Conservation (phyloP, 2,329 filamentous ascomycete species). For the Trichoderma sp. region DNA sequence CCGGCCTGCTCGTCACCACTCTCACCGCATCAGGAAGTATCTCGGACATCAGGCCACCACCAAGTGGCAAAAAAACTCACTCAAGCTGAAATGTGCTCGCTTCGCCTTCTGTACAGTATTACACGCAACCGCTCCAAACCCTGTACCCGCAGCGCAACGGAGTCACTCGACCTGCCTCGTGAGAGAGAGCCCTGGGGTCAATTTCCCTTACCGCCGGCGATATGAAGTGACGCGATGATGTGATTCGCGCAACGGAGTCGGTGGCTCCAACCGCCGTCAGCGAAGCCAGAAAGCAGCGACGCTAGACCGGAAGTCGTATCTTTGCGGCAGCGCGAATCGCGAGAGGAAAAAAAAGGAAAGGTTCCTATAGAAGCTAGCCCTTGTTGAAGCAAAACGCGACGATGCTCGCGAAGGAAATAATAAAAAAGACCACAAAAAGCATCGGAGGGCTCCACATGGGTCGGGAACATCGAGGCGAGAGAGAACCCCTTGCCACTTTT, state of each 20-base stretch:
- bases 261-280: constrained; percentile 15
- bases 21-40: background rate
- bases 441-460: background rate
- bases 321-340: constrained; percentile 20
- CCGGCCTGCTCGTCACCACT: background rate
- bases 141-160: background rate
- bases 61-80: background rate
- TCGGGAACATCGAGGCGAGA: background rate
- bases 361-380: no score
- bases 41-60: background rate
- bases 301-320: constrained; percentile 7
- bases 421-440: background rate
- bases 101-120: background rate
- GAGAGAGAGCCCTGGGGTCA: no score
- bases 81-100: background rate
- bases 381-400: no score
- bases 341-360: background rate
- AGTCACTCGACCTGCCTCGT: background rate
- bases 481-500: constrained; percentile 1
- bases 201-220: background rate
- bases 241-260: background rate
- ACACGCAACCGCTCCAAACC: background rate
- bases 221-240: background rate
- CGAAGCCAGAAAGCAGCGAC: background rate
- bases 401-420: background rate